Conservation (phyloP, 2,329 filamentous ascomycete genomes). For the Trichoderma sp. region DNA sequence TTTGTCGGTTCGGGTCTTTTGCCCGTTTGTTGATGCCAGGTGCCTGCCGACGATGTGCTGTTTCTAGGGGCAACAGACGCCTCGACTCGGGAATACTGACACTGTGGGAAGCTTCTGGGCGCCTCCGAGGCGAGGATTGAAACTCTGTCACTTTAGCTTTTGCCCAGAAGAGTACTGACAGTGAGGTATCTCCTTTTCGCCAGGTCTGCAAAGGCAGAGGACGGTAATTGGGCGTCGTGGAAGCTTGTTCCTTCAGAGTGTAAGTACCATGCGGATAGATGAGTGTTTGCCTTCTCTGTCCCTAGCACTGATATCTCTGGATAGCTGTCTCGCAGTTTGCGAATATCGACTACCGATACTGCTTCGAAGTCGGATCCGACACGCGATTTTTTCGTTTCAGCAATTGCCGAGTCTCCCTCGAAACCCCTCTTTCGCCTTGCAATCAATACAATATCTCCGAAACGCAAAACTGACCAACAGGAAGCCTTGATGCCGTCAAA, state of each 20-base stretch:
- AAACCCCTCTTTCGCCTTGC: background rate
- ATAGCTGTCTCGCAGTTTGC: background rate
- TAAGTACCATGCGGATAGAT: background rate
- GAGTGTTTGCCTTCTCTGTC: background rate
- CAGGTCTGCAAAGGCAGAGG: background rate
- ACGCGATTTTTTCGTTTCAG: background rate
- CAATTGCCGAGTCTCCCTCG: background rate
- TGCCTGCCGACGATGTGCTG: constrained; percentile 16
- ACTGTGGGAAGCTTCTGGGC: background rate
- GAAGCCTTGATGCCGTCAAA: background rate
- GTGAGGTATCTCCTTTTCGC: background rate
- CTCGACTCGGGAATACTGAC: background rate
- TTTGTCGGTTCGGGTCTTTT: background rate
- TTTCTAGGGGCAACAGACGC: background rate
- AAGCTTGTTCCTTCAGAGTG: background rate
- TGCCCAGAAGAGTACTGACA: background rate
- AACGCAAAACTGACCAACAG: background rate
- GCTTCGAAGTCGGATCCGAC: background rate
- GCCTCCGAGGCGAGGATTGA: background rate
- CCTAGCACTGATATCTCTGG: background rate
- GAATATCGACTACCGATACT: background rate
- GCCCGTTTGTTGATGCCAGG: constrained; percentile 10
- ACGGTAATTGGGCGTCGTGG: background rate
- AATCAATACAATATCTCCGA: background rate
- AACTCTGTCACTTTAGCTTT: background rate